phyloP scores from a whole-genome alignment of 2,329 filamentous ascomycete species.

The Lachnellula subtilissima region DNA sequence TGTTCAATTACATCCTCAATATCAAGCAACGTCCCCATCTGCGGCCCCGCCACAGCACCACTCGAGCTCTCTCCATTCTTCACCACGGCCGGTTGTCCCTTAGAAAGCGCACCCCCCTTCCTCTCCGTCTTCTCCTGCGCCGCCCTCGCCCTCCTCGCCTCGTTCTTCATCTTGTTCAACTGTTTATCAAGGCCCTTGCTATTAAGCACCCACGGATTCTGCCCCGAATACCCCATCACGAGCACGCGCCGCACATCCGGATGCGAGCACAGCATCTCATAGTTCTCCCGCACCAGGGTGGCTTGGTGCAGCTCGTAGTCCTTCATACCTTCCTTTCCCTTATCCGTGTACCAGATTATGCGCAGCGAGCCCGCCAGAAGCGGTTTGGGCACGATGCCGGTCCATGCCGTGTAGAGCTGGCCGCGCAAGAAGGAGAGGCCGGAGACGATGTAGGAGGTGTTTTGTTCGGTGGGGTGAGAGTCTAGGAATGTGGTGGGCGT shows the following conservation, averaged over 20 bases:
- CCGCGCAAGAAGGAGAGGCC: constrained; percentile 21
- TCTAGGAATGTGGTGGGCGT: constrained; percentile 25
- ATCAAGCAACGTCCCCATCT: constrained; percentile 11
- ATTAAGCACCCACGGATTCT: constrained; percentile 24
- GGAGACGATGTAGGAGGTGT: constrained; percentile 23
- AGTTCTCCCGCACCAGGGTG: constrained; percentile 20
- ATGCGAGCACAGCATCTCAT: constrained; percentile 18
- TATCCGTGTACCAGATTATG: constrained; percentile 23
- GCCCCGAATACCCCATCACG: constrained; percentile 23
- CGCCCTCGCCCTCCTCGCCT: constrained; percentile 1
- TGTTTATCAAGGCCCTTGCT: too few relatives aligned
- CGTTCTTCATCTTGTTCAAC: constrained; percentile 2
- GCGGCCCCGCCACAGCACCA: neutral
- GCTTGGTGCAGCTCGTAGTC: constrained; percentile 26
- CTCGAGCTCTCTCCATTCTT: neutral
- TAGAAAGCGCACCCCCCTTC: neutral
- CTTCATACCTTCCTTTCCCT: constrained; percentile 21
- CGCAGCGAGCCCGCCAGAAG: constrained; percentile 21
- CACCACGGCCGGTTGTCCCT: neutral
- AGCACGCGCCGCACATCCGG: constrained; percentile 22
- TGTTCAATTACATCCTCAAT: constrained; percentile 10
- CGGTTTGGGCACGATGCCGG: constrained; percentile 23
- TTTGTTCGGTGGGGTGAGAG: constrained; percentile 24
- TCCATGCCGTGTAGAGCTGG: constrained; percentile 21
- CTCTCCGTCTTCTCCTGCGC: neutral